phyloP scores from a whole-genome alignment of 306 rosid species.

The Trichosanthes cucumerina region DNA sequence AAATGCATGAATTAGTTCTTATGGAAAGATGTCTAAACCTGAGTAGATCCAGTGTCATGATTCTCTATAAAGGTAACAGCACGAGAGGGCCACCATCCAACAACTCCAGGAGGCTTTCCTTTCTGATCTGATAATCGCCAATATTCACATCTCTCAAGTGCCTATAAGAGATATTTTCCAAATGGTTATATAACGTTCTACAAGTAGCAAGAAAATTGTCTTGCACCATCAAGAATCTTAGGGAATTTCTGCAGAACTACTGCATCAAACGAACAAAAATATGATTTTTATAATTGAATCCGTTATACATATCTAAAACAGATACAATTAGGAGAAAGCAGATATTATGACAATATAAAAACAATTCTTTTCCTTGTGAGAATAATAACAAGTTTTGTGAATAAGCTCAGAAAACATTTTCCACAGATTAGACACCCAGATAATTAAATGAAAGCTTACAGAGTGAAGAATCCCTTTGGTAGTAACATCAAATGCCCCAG shows the following conservation, averaged over 20 bases:
- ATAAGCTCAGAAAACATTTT: neutral
- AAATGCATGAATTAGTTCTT: neutral
- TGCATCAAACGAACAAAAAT: neutral
- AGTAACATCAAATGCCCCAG: slow-evolving; percentile 96
- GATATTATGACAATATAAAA: neutral
- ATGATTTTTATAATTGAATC: neutral
- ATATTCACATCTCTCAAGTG: slow-evolving; percentile 75
- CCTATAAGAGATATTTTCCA: slow-evolving; percentile 26
- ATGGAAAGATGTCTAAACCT: slow-evolving; percentile 40
- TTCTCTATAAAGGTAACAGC: slow-evolving; percentile 96
- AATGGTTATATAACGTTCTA: neutral
- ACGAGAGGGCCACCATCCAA: slow-evolving; percentile 99
- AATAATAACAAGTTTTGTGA: neutral
- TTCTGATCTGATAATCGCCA: slow-evolving; percentile 92
- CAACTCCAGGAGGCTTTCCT: slow-evolving; percentile 95
- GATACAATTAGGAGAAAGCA: neutral
- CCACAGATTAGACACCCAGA: neutral
- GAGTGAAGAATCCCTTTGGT: slow-evolving; percentile 96
- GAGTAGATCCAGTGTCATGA: slow-evolving; percentile 98
- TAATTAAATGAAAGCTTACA: slow-evolving; percentile 40
- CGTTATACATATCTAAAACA: neutral
- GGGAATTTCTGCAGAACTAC: neutral
- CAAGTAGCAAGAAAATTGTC: neutral
- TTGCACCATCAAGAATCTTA: neutral
- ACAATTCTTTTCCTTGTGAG: neutral